Percentiles rank a stretch among this genome's conserved stretches.
Conservation (phyloP, 31 red algal species). For the Bonnemaisonia californica region DNA sequence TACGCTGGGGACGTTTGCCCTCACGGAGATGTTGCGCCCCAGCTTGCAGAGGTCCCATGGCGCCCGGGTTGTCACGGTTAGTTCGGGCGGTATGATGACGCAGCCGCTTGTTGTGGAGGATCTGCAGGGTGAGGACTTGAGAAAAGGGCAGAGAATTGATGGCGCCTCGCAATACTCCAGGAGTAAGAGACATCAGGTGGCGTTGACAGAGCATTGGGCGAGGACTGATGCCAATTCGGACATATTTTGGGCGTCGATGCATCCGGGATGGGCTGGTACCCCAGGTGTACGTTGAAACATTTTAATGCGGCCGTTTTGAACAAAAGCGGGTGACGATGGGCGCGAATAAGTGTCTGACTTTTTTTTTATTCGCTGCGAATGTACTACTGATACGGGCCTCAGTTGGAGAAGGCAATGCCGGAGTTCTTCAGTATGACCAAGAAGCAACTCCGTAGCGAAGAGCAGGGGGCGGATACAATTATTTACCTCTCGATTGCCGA, state of each 20-base stretch:
- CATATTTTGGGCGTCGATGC: slow-evolving; percentile 63
- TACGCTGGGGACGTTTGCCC: slow-evolving; percentile 75
- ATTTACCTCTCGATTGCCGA: slow-evolving; percentile 74
- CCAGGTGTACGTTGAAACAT: slow-evolving; percentile 57
- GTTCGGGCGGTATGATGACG: slow-evolving; percentile 91
- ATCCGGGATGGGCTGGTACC: slow-evolving; percentile 90
- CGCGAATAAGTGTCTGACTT: slow-evolving; percentile 9
- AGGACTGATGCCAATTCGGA: slow-evolving; percentile 17
- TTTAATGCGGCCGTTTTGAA: too few relatives aligned
- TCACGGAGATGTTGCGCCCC: slow-evolving; percentile 88
- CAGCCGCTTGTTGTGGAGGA: slow-evolving; percentile 55
- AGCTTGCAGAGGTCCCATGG: slow-evolving; percentile 26
- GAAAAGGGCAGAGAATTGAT: slow-evolving; percentile 46
- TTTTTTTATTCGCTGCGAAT: background rate
- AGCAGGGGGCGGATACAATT: slow-evolving; percentile 84
- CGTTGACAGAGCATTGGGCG: slow-evolving; percentile 72
- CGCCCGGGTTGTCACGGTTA: slow-evolving; percentile 69
- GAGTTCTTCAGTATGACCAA: slow-evolving; percentile 59
- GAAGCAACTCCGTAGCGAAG: slow-evolving; percentile 62
- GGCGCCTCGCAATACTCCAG: slow-evolving; percentile 72
- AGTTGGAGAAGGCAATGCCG: slow-evolving; percentile 77
- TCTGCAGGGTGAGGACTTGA: slow-evolving; percentile 50
- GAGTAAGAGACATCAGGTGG: slow-evolving; percentile 82
- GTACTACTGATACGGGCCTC: background rate
- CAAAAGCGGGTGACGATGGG: too few relatives aligned